Evolutionary conservation across 2,329 filamentous ascomycete genomes (phyloP).

Genomic region (Fonsecaea erecta): DNA sequence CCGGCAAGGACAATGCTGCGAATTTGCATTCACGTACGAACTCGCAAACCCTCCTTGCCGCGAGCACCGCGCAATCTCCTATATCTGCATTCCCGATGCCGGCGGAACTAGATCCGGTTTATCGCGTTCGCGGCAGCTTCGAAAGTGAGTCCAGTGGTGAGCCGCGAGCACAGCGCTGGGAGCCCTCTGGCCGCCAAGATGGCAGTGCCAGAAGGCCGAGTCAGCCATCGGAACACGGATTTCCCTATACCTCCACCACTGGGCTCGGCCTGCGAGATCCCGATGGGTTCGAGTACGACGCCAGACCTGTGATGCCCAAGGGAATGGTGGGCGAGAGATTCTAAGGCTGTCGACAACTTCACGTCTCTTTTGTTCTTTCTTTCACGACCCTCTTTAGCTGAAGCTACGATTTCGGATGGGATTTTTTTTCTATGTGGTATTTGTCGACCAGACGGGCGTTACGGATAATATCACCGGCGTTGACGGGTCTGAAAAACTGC

Average conservation of each 20-base stretch:
- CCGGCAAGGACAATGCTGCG: constrained; percentile 1
- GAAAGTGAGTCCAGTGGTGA: constrained; percentile 15
- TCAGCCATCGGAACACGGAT: not conserved
- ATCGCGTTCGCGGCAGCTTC: constrained; percentile 21
- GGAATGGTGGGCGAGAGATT: constrained; percentile 21
- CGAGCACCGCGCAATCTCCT: constrained; percentile 6
- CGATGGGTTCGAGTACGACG: constrained; percentile 20
- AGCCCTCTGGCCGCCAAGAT: not conserved
- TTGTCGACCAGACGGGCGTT: too few relatives aligned
- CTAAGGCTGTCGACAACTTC: not conserved
- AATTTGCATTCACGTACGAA: constrained; percentile 14
- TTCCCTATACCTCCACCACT: not conserved
- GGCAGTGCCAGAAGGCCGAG: not conserved
- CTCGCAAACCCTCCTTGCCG: constrained; percentile 17
- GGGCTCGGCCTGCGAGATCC: constrained; percentile 5
- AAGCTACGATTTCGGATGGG: not conserved
- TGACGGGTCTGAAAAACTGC: not conserved
- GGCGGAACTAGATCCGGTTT: constrained; percentile 16
- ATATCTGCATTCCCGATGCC: constrained; percentile 10
- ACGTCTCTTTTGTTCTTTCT: not conserved
- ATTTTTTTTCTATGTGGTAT: not conserved
- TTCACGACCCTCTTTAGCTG: not conserved
- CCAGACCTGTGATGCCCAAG: constrained; percentile 8
- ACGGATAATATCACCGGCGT: not conserved
- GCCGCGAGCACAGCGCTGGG: constrained; percentile 2